Percentiles rank a stretch among this genome's conserved stretches.
phyloP scores from a whole-genome alignment of 192 early-diverging fungal genomes.

The Radiomyces spectabilis region DNA sequence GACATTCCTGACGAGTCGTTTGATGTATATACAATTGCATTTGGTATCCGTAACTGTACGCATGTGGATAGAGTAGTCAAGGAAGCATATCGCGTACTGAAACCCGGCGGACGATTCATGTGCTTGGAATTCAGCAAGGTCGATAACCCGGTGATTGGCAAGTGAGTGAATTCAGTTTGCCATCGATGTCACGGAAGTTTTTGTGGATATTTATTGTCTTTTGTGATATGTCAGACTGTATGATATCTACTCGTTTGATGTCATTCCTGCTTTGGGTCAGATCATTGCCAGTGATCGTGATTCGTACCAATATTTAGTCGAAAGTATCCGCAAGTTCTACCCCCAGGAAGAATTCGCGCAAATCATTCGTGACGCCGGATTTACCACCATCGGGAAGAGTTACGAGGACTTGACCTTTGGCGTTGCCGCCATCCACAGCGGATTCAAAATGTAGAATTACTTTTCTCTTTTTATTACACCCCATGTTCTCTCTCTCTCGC shows the following conservation, averaged over 20 bases:
- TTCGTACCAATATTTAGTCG: conserved; percentile 97
- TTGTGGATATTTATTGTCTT: neutral
- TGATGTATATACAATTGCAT: conserved; percentile 95
- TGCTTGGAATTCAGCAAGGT: conserved; percentile 91
- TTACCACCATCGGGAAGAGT: conserved; percentile 79
- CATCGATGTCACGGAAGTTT: neutral
- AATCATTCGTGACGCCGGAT: conserved; percentile 87
- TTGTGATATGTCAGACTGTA: conserved; percentile 51
- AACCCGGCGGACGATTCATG: conserved; percentile 94
- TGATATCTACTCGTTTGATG: conserved; percentile 89
- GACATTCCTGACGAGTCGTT: conserved; percentile 67
- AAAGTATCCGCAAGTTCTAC: conserved; percentile 92
- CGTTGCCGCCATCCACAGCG: conserved; percentile 91
- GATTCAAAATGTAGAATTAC: conserved; percentile 75
- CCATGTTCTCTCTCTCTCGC: too few species aligned
- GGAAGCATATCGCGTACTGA: conserved; percentile 91
- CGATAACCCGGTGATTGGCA: conserved; percentile 75
- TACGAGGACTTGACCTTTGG: conserved; percentile 97
- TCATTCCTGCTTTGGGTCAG: conserved; percentile 86
- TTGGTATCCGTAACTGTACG: conserved; percentile 97
- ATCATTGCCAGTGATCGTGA: conserved; percentile 80
- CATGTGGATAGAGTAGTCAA: conserved; percentile 79
- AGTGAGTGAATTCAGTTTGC: conserved; percentile 37
- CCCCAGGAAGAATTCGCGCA: conserved; percentile 81
- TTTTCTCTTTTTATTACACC: neutral